phyloP scores from a whole-genome alignment of 441 rosid species.

The Bruguiera hainesii region DNA sequence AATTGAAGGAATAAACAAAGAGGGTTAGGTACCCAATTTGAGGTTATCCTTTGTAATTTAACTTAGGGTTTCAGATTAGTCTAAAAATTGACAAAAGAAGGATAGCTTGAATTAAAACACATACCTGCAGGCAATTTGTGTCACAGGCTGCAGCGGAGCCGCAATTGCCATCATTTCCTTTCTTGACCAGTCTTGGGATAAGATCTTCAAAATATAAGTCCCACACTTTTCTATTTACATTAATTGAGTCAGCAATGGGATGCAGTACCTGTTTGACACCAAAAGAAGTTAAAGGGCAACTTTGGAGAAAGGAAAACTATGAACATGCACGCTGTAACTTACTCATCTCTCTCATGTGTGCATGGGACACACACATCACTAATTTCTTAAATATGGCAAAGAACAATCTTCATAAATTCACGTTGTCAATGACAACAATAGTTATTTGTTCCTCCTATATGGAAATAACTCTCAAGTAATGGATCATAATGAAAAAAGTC shows the following conservation, averaged over 20 bases:
- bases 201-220: constrained; percentile 65
- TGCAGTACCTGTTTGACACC: constrained; percentile 44
- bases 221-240: constrained; percentile 66
- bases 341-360: neutral
- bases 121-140: constrained; percentile 70
- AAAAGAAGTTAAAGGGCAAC: neutral
- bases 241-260: constrained; percentile 57
- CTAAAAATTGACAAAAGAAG: neutral
- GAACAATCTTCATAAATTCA: neutral
- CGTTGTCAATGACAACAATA: neutral
- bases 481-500: neutral
- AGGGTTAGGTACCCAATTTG: neutral
- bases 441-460: neutral
- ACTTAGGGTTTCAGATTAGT: neutral
- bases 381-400: neutral
- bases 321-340: neutral
- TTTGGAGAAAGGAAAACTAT: neutral
- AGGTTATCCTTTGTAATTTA: neutral
- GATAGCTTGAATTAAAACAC: constrained; percentile 5
- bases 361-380: neutral
- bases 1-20: neutral
- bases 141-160: constrained; percentile 87
- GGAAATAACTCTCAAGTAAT: constrained; percentile 3
- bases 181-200: constrained; percentile 56
- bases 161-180: constrained; percentile 78